Evolutionary conservation across 805 yeast genomes (phyloP), one percentile per base, ranked within the genome.

Genomic region (Saccharomycopsis sp.): DNA sequence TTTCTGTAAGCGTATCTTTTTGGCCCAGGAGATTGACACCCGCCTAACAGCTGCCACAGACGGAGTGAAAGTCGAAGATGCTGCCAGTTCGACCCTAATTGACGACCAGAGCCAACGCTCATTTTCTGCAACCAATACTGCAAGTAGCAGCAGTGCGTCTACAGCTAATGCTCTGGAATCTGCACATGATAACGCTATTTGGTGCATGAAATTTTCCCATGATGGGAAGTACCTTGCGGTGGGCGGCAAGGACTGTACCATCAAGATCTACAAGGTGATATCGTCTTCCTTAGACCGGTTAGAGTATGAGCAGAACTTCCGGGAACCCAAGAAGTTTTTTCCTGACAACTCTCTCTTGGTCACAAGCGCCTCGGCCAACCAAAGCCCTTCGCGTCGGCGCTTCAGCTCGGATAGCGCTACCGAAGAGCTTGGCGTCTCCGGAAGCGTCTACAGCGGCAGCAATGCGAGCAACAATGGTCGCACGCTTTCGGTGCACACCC

Each of bases 201-300:
- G 91, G 80, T 80, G 82, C 8, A 74, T 87, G 74, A 80, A 82
- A 65, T 92, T 92, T 70, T 84, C 88, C 58, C 70, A 70, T 12
- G 96, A 92, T 71, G 97, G 97, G 9, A 84, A 82, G 69, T 89
- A 78, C 68, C 70, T 92, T 65, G 97, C 97, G 0, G 81, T 87
- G 1, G 97, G 93, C 0, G 96, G 96, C 19, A 82, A 87, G 64
- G 91, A 88, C 67, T 78, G 86, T 2, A 70, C 76, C 0, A 76
- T 92, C 14, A 75, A 83, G 56, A 73, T 91, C 2, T 91, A 96
- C 94, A 84, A 88, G 69, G 96, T 89, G 3, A 81, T 90, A 0
- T 75, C 88, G 2, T 82, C 91, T 0, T 86, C 90, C 0, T 72
- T 83, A 59, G 92, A 88, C 64, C 73, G 96, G 63, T 70, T 82